Percentiles rank a stretch among this genome's conserved stretches.
Evolutionary conservation across 768 basidiomycete species (phyloP).

Genomic region (Tricholoma matsutake): DNA sequence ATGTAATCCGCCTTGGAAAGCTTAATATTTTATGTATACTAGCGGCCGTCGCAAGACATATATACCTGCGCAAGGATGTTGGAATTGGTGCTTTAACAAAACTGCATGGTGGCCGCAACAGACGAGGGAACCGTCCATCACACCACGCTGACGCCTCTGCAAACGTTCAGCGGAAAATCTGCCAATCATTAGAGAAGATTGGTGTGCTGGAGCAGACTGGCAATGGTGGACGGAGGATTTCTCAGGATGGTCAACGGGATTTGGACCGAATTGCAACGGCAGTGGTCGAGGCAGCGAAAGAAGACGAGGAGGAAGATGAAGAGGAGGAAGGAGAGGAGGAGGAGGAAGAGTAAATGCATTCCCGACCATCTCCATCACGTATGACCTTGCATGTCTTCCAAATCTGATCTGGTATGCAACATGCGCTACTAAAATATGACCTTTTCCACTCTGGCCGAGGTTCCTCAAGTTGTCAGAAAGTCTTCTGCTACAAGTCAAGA

Average conservation of each 20-base stretch:
- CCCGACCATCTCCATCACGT: slow-evolving; percentile 16
- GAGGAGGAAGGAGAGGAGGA: slow-evolving; percentile 67
- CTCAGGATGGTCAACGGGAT: slow-evolving; percentile 95
- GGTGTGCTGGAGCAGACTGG: slow-evolving; percentile 93
- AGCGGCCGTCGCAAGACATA: slow-evolving; percentile 98
- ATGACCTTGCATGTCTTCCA: slow-evolving; percentile 40
- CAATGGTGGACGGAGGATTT: slow-evolving; percentile 94
- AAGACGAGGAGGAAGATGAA: slow-evolving; percentile 73
- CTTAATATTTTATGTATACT: slow-evolving; percentile 2
- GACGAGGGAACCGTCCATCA: slow-evolving; percentile 94
- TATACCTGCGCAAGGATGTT: slow-evolving; percentile 98
- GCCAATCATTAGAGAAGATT: slow-evolving; percentile 98
- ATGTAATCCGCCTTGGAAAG: not conserved
- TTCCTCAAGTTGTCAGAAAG: not conserved
- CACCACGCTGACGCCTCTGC: slow-evolving; percentile 88
- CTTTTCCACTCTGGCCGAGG: not conserved
- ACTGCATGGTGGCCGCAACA: slow-evolving; percentile 94
- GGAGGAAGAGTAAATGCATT: slow-evolving; percentile 45
- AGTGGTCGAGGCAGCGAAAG: slow-evolving; percentile 74
- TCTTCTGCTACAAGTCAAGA: not conserved
- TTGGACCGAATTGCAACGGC: slow-evolving; percentile 92
- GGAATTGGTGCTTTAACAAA: slow-evolving; percentile 92
- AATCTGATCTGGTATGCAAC: slow-evolving; percentile 36
- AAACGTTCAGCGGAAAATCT: slow-evolving; percentile 90
- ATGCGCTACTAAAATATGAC: slow-evolving; percentile 36